Evolutionary conservation across 1,139 yeast species (phyloP).

Genomic region (Yamadazyma pseudoaaseri): DNA sequence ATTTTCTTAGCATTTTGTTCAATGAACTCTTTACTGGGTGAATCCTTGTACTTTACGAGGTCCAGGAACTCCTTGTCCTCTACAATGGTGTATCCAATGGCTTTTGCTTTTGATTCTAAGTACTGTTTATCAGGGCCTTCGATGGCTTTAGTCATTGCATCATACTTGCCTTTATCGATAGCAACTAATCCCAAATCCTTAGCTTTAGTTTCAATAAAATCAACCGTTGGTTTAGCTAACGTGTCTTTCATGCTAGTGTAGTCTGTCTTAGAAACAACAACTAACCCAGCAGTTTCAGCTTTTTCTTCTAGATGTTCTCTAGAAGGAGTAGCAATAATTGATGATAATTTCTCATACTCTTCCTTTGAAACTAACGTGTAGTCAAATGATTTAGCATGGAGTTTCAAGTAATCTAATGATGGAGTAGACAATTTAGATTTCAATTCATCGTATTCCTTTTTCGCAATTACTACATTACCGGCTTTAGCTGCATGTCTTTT

Average conservation of each 20-base stretch:
- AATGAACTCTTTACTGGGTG: constrained; percentile 16
- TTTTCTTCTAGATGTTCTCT: constrained; percentile 32
- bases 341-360: constrained; percentile 25
- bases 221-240: constrained; percentile 25
- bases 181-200: constrained; percentile 15
- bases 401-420: constrained; percentile 19
- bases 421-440: constrained; percentile 17
- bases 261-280: constrained; percentile 28
- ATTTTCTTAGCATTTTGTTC: constrained; percentile 14
- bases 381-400: constrained; percentile 18
- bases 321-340: constrained; percentile 30
- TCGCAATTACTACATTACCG: constrained; percentile 19
- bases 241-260: constrained; percentile 17
- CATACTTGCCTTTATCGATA: constrained; percentile 16
- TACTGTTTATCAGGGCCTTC: constrained; percentile 25
- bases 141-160: constrained; percentile 12
- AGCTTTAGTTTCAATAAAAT: constrained; percentile 17
- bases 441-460: constrained; percentile 22
- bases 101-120: constrained; percentile 18
- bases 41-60: constrained; percentile 16
- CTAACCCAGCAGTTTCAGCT: constrained; percentile 32
- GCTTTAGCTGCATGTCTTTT: constrained; percentile 17
- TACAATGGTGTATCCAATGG: constrained; percentile 19
- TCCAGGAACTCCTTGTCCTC: constrained; percentile 16
- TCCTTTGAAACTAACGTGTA: constrained; percentile 20